Evolutionary conservation across 2,329 filamentous ascomycete genomes (phyloP).

Genomic region (Cladophialophora exuberans): DNA sequence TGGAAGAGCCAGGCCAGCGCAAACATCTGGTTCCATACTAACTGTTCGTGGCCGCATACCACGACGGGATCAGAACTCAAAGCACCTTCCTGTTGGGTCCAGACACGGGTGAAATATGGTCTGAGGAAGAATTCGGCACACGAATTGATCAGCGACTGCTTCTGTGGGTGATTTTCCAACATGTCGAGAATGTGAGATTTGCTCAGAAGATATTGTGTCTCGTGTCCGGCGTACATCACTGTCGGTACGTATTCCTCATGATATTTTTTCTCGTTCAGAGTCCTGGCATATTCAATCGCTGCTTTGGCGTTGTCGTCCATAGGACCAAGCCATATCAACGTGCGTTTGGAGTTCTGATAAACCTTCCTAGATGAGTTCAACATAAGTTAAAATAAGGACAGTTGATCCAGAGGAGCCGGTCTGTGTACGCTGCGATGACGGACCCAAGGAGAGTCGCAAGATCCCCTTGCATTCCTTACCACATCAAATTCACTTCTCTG

Average conservation of each 20-base stretch:
- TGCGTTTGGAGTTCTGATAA: constrained; percentile 17
- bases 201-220: constrained; percentile 3
- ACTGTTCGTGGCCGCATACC: constrained; percentile 12
- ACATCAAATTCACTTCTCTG: constrained; percentile 10
- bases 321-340: constrained; percentile 18
- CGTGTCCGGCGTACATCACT: not conserved
- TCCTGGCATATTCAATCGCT: constrained; percentile 17
- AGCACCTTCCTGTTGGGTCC: constrained; percentile 20
- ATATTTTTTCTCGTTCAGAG: constrained; percentile 4
- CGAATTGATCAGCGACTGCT: constrained; percentile 12
- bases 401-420: too few relatives aligned
- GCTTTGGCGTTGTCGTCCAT: not conserved
- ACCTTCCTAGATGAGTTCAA: too few relatives aligned
- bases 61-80: constrained; percentile 11
- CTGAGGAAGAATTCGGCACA: constrained; percentile 16
- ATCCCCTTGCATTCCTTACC: too few relatives aligned
- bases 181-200: constrained; percentile 23
- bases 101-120: constrained; percentile 20
- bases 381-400: too few relatives aligned
- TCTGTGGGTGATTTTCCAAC: constrained; percentile 13
- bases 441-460: too few relatives aligned
- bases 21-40: constrained; percentile 19
- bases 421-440: too few relatives aligned
- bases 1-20: constrained; percentile 18
- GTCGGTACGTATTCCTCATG: constrained; percentile 11